phyloP scores from a whole-genome alignment of 1,284 basidiomycete species.

The Leccinum griseonigrum region DNA sequence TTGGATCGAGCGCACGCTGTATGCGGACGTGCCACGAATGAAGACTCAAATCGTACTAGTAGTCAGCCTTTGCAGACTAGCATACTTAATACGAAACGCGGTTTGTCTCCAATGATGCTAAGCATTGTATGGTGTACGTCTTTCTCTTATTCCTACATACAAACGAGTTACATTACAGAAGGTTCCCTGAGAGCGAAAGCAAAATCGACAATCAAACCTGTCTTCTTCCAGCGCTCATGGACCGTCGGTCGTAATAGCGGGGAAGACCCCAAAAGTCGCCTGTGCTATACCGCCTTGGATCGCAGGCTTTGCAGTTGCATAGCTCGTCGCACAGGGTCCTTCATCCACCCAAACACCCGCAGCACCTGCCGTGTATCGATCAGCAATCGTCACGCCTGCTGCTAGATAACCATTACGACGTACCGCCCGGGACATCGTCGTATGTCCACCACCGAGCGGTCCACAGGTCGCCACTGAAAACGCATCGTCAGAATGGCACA shows the following conservation, averaged over 20 bases:
- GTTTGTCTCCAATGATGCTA: background rate
- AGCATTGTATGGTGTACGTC: background rate
- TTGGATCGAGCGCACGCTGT: background rate
- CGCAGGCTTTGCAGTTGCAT: background rate
- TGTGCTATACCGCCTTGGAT: slow-evolving; percentile 3
- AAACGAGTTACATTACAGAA: background rate
- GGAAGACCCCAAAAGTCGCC: slow-evolving; percentile 7
- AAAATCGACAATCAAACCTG: background rate
- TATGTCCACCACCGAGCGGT: slow-evolving; percentile 21
- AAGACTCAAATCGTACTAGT: background rate
- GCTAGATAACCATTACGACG: background rate
- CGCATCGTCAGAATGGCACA: background rate
- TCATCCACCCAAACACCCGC: slow-evolving; percentile 20
- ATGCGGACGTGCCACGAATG: background rate
- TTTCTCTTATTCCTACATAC: background rate
- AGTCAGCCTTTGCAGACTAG: background rate
- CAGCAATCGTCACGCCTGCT: background rate
- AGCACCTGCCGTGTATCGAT: slow-evolving; percentile 1
- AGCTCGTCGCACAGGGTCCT: slow-evolving; percentile 12
- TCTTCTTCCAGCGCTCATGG: slow-evolving; percentile 5
- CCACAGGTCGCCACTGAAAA: slow-evolving; percentile 24
- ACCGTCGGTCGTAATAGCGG: background rate
- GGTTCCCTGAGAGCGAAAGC: too few species aligned
- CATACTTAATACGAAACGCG: background rate
- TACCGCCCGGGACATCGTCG: slow-evolving; percentile 21